These are phyloP conservation scores for Bruguiera parviflora DNA, from an alignment of 345 rosid species.

Conservation along the genomic window DNA sequence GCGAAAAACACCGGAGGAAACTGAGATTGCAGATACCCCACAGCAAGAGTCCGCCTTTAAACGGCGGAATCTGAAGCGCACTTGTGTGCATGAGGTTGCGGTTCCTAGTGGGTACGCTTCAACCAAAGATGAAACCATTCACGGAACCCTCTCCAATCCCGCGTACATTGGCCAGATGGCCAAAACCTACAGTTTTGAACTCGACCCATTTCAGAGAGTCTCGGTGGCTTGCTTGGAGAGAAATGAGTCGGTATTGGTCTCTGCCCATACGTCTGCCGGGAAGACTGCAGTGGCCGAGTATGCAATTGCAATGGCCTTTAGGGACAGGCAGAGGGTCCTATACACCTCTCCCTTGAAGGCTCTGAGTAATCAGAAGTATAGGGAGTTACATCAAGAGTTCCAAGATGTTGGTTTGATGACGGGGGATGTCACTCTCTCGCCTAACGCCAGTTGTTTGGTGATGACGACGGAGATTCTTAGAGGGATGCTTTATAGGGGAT, in stretches of 20 bases:
- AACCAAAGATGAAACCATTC: conserved; percentile 46
- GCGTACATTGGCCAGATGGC: conserved; percentile 74
- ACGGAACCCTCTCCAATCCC: conserved; percentile 79
- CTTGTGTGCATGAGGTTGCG: conserved; percentile 94
- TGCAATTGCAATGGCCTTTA: conserved; percentile 94
- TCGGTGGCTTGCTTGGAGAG: conserved; percentile 90
- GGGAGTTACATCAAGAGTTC: conserved; percentile 93
- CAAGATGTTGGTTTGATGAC: conserved; percentile 97
- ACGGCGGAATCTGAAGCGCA: conserved; percentile 47
- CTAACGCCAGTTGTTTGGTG: conserved; percentile 91
- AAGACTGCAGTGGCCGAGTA: conserved; percentile 99
- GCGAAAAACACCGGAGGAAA: conserved; percentile 45
- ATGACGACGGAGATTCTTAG: conserved; percentile 98
- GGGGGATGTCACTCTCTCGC: conserved; percentile 94
- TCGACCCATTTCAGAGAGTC: conserved; percentile 85
- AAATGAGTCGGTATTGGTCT: conserved; percentile 88
- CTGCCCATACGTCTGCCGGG: conserved; percentile 97
- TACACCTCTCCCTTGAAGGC: conserved; percentile 97
- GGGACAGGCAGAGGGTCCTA: conserved; percentile 91
- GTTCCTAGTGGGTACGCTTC: conserved; percentile 64
- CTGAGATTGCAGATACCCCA: conserved; percentile 26
- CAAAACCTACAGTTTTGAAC: conserved; percentile 65
- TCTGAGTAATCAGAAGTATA: conserved; percentile 93
- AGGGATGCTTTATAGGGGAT: conserved; percentile 94
- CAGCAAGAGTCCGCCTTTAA: conserved; percentile 43